Conservation (phyloP, 2,329 filamentous ascomycete species). For the Sphaceloma murrayae region DNA sequence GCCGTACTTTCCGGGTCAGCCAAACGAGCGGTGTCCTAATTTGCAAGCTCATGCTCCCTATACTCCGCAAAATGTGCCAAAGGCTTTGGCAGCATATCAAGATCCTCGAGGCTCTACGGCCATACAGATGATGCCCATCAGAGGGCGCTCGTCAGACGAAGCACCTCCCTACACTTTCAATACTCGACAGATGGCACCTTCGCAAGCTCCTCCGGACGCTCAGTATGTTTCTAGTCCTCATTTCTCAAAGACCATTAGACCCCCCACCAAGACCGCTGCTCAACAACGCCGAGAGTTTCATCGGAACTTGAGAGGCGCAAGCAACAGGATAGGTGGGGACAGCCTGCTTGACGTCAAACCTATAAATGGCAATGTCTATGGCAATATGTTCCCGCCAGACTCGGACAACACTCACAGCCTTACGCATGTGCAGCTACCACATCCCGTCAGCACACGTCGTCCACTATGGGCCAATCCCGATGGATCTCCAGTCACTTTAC, state of each 20-base stretch:
- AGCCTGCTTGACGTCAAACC: background rate
- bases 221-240: background rate
- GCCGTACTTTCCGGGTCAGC: too few species aligned
- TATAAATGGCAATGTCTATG: background rate
- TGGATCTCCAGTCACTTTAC: background rate
- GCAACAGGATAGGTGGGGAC: background rate
- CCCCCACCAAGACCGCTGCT: background rate
- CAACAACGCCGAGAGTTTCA: too few species aligned
- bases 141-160: too few species aligned
- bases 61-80: too few species aligned
- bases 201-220: too few species aligned
- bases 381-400: background rate
- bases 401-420: conserved; percentile 28
- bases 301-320: too few species aligned
- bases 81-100: too few species aligned
- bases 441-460: conserved; percentile 17
- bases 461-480: conserved; percentile 9
- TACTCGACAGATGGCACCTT: background rate
- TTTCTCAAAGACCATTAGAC: too few species aligned
- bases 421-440: conserved; percentile 29
- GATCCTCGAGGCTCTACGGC: too few species aligned
- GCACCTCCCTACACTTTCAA: background rate
- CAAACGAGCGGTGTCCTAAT: too few species aligned
- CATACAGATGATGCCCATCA: too few species aligned
- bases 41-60: too few species aligned